Base-by-base conservation (phyloP, 139 green algal genomes). In the Yamagishiella unicocca region DNA sequence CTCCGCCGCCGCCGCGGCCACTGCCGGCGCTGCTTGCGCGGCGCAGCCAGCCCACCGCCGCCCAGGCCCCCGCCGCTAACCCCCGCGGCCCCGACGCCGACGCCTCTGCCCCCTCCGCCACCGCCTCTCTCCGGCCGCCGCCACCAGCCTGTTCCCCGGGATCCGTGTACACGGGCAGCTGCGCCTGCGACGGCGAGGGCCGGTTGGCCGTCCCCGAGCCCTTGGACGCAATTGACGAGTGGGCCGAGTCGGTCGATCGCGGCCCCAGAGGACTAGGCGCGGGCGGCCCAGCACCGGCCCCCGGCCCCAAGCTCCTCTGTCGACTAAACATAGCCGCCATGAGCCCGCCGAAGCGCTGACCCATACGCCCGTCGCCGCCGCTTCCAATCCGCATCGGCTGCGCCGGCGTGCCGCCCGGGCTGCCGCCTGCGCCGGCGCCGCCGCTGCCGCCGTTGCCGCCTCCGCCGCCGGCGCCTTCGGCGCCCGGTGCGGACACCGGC, bases 231-330 rank as follows among this genome's bases (percentile, higher is more conserved):
- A n/a, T n/a, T n/a, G n/a, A n/a, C n/a, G n/a, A n/a, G n/a, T n/a
- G n/a, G n/a, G n/a, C 17, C 14, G 50, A 58, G 14, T 58, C 50
- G 14, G 12, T 12, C 50, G 17, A 17, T 24, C 58, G 58, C 58
- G 58, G 22, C 58, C 22, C 19, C 58, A 33, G 58, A 17, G 58
- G 58, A 22, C 58, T 67, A 22, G 58, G 58, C 19, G 19, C 58
- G 19, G 22, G 58, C 58, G 58, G 58, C 58, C 14, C 19, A 9
- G 19, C 58, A 22, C 19, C 58, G 6, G 58, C 58, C 9, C 72
- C n/a, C 14, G 33, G 75, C 24, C 77, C 77, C 58, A 84, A n/a
- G 77, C 77, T 84, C 9, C 79, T 61, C 79, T 85, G 61, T n/a
- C 79, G 61, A 25, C 61, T 35, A 14, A 85, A 85, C 42, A 75